phyloP scores from a whole-genome alignment of 2,329 filamentous ascomycete genomes.

The Colletotrichum neosansevieriae region DNA sequence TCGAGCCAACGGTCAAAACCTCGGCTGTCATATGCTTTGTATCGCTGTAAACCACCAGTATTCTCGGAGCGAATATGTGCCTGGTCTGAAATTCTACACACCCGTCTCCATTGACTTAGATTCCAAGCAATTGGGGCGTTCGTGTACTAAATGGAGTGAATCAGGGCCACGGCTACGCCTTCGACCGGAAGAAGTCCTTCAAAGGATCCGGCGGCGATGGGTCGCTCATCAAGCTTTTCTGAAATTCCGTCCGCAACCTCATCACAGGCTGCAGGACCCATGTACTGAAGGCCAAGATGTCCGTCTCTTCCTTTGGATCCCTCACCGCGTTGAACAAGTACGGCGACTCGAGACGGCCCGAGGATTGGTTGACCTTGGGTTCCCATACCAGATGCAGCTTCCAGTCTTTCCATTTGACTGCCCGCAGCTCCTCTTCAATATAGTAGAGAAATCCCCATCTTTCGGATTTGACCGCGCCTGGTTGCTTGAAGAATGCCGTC shows the following conservation, averaged over 20 bases:
- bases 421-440: slow-evolving; percentile 50
- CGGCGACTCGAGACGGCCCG: slow-evolving; percentile 48
- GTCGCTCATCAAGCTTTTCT: slow-evolving; percentile 46
- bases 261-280: slow-evolving; percentile 50
- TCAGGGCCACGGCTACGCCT: not conserved
- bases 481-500: slow-evolving; percentile 45
- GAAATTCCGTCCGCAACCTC: slow-evolving; percentile 45
- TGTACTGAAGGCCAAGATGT: slow-evolving; percentile 48
- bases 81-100: no score
- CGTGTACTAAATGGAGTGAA: no score
- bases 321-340: slow-evolving; percentile 49
- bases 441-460: slow-evolving; percentile 49
- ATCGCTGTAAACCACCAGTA: not conserved
- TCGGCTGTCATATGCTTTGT: not conserved
- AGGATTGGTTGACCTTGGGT: slow-evolving; percentile 50
- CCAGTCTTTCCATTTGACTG: slow-evolving; percentile 52
- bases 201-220: slow-evolving; percentile 49
- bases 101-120: no score
- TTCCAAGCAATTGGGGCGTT: no score
- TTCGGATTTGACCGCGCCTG: slow-evolving; percentile 38
- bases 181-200: slow-evolving; percentile 39
- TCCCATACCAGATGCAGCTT: slow-evolving; percentile 52
- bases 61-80: no score
- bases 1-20: no score
- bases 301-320: slow-evolving; percentile 50